A percentile compares a stretch with the other conserved stretches of the same genome.
Conservation (phyloP, 148 eudicot species). For the Rhododendron mucronatum region DNA sequence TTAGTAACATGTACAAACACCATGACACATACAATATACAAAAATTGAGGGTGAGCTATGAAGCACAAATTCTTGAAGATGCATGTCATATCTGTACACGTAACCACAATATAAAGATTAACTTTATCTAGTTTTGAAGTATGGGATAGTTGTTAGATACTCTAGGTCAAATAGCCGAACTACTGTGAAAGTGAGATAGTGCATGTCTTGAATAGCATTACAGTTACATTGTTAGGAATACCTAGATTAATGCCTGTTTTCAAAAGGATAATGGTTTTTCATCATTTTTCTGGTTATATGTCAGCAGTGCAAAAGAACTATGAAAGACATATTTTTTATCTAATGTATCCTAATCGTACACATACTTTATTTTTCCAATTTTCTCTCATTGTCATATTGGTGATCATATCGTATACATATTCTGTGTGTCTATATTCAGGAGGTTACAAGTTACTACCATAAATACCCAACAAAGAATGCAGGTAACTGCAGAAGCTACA, state of each 20-base stretch:
- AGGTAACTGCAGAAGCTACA: constrained; percentile 72
- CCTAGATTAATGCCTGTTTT: neutral
- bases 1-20: neutral
- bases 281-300: neutral
- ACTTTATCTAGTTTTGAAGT: neutral
- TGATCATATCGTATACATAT: neutral
- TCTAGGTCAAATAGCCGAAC: neutral
- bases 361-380: neutral
- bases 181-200: neutral
- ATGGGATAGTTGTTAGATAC: neutral
- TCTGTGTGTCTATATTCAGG: neutral
- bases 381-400: neutral
- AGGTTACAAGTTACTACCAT: constrained; percentile 56
- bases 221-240: neutral
- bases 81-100: neutral
- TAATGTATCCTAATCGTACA: neutral
- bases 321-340: neutral
- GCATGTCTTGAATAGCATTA: neutral
- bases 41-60: neutral
- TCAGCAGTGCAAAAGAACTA: neutral
- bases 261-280: neutral
- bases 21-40: neutral
- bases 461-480: constrained; percentile 77
- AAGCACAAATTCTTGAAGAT: neutral
- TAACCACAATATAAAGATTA: neutral